Evolutionary conservation across 352 stramenopile genomes (phyloP), one percentile per base, ranked within the genome.

Genomic region (Elongisporangium prolatum): DNA sequence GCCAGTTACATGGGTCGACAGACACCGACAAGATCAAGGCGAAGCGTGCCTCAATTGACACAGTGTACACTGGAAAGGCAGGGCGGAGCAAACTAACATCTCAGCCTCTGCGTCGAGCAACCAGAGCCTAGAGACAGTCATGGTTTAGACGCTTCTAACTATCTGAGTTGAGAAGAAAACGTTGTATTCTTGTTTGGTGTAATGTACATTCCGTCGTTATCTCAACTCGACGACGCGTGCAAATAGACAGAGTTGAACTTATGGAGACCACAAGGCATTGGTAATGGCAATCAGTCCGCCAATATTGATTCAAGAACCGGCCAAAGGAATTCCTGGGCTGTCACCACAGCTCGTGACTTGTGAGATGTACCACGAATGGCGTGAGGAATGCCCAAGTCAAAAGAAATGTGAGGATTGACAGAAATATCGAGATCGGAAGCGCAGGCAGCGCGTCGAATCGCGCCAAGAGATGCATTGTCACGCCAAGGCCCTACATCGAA

Each of bases 381-480:
- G 55, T 60, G 13, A 77, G 20, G 7, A 82, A 47, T 11, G 52
- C 64, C 21, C 71, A 56, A 9, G 57, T 69, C 57, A 88, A 52
- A 18, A 88, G 28, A 28, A 78, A 89, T 37, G 64, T 54, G 47
- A 67, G 44, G 63, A 91, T 83, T 22, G 85, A 74, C 8, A 92
- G 66, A 50, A 98, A 97, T 51, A 99, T 97, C 11, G 89, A 98
- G 61, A 99, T 98, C 1, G 97, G 97, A 16, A 99, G 72, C 9
- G 97, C 96, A 10, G 94, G 93, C 49, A 99, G 74, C 17, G 96
- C 96, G 21, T 98, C 84, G 61, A 96, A 96, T 14, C 98, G 75
- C 21, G 81, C 86, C 14, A 99, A 71, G 10, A 99, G 69, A 25
- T 98, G 80, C 47, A 99, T 83, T 5, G 97, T 99, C 47, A 77